phyloP scores from a whole-genome alignment of 306 rosid species.

The Morella rubra region DNA sequence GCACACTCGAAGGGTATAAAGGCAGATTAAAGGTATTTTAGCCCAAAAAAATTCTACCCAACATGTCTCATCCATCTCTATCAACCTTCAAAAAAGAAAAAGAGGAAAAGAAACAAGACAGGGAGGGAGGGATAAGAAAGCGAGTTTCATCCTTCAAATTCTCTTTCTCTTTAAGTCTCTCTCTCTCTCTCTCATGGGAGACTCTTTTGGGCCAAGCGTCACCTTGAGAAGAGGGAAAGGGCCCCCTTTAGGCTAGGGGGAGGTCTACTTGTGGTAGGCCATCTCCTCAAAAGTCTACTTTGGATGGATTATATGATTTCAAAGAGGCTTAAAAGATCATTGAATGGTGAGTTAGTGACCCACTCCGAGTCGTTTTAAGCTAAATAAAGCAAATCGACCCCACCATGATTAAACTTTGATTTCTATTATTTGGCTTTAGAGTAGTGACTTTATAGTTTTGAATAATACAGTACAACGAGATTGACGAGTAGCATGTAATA shows the following conservation, averaged over 20 bases:
- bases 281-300: slow-evolving; percentile 27
- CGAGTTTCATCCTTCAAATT: neutral
- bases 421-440: neutral
- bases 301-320: slow-evolving; percentile 27
- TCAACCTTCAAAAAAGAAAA: neutral
- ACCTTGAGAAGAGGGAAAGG: slow-evolving; percentile 10
- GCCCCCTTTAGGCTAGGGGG: neutral
- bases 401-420: slow-evolving; percentile 32
- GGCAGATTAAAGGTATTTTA: neutral
- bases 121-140: neutral
- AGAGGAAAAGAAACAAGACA: neutral
- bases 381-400: slow-evolving; percentile 19
- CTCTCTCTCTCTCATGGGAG: neutral
- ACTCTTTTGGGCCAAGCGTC: slow-evolving; percentile 23
- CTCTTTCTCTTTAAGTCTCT: no score
- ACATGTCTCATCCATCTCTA: slow-evolving; percentile 14
- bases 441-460: slow-evolving; percentile 8
- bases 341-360: slow-evolving; percentile 27
- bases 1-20: neutral
- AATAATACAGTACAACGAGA: neutral
- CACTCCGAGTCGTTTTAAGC: slow-evolving; percentile 11
- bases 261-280: slow-evolving; percentile 4
- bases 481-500: slow-evolving; percentile 12
- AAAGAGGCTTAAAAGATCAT: slow-evolving; percentile 17
- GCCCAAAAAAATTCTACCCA: slow-evolving; percentile 11